Base-by-base conservation (phyloP, 768 basidiomycete genomes). In the Mycena kentingensis region DNA sequence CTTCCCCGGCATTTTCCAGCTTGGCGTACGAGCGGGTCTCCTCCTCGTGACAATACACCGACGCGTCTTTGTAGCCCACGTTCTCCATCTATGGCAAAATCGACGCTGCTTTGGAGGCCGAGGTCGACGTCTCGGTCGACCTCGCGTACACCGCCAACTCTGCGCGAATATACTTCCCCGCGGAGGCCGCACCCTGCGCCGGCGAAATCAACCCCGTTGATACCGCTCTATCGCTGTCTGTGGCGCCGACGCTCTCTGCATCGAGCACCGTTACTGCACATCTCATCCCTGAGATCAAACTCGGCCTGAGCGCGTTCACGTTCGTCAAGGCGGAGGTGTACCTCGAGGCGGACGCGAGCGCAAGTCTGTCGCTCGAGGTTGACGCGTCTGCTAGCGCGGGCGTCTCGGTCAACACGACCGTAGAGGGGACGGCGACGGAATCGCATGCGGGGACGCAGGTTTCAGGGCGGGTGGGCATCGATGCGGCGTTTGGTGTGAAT, bases 11-110 rank as follows among this genome's bases (percentile, higher is more conserved):
- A 65, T 73, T 48, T 54, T 73, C 39, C 56, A 49, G 6, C 45
- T 73, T 25, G 70, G 69, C 63, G 70, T 35, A 52, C 52, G 29
- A n/a, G 66, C 63, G 57, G 42, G 49, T 39, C 54, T 66, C 41
- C 13, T 13, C 21, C 13, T 27, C 19, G 11, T 19, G 4, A 44
- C 11, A 37, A 27, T 36, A 22, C 22, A 28, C 2, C 32, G 47
- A 38, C 2, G 19, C 24, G 25, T 15, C 47, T 13, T 46, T 39
- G 15, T 49, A 63, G 46, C 51, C 54, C 16, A 51, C 51, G 10
- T 60, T 58, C 47, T 34, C 6, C 37, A 43, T 62, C 18, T 51
- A 52, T 22, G 58, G 54, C 35, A 29, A 67, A 24, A 57, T 64
- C 2, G 52, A 42, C 7, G 66, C 62, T 1, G 46, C 44, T 7